A percentile compares a stretch with the other conserved stretches of the same genome.
These are phyloP conservation scores for Acorus gramineus DNA, from an alignment of 106 monocot genomes.

Conservation along the genomic window DNA sequence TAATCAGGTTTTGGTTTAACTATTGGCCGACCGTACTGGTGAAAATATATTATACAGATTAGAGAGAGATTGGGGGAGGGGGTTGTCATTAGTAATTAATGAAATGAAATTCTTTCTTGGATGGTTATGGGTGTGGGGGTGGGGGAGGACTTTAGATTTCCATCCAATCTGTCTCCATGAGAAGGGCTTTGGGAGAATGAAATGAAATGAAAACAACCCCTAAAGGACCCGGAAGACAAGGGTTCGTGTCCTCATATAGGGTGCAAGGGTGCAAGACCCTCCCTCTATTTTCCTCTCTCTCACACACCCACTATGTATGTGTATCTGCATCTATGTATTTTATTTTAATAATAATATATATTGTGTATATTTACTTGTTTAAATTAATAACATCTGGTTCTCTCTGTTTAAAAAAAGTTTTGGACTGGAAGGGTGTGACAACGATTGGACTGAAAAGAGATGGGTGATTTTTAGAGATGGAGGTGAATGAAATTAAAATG, in stretches of 20 bases:
- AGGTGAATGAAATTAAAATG: too few species aligned
- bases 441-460: too few species aligned
- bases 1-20: background rate
- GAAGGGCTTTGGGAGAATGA: background rate
- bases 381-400: too few species aligned
- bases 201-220: slow-evolving; percentile 8
- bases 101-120: slow-evolving; percentile 1
- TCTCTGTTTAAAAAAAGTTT: too few species aligned
- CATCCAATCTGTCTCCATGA: slow-evolving; percentile 1
- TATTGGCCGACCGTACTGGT: too few species aligned
- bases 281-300: background rate
- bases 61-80: slow-evolving; percentile 9
- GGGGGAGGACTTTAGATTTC: slow-evolving; percentile 1
- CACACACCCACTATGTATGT: background rate
- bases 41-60: too few species aligned
- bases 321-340: background rate
- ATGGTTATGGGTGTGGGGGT: slow-evolving; percentile 5
- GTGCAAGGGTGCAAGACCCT: slow-evolving; percentile 26
- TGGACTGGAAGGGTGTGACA: too few species aligned
- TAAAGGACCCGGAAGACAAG: slow-evolving; percentile 55
- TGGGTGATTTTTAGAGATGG: too few species aligned
- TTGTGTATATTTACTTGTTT: too few species aligned
- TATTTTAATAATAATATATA: too few species aligned
- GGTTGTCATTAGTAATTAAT: slow-evolving; percentile 9
- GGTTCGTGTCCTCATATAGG: slow-evolving; percentile 67